Evolutionary conservation across 257 asterid species (phyloP).

Genomic region (Plantago major): DNA sequence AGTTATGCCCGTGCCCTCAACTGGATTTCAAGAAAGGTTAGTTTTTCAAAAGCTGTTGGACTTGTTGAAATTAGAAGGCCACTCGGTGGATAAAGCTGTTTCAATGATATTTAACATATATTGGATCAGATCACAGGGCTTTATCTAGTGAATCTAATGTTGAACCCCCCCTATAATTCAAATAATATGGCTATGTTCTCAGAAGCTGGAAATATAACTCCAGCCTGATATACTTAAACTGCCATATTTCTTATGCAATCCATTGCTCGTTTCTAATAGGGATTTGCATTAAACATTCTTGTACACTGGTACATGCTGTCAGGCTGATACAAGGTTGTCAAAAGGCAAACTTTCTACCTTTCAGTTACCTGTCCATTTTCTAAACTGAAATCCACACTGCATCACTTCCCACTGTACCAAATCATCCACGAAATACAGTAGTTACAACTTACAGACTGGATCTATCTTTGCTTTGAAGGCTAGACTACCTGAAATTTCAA

Average conservation of each 20-base stretch:
- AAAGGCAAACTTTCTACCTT: no score
- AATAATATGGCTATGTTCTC: background rate
- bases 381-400: no score
- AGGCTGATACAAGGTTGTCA: no score
- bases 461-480: no score
- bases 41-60: slow-evolving; percentile 18
- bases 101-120: background rate
- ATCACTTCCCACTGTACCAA: no score
- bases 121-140: background rate
- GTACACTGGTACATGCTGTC: background rate
- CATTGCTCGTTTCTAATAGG: no score
- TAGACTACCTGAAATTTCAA: no score
- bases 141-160: background rate
- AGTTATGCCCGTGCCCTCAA: slow-evolving; percentile 95
- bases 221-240: no score
- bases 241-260: no score
- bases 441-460: no score
- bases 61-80: background rate
- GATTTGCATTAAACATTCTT: background rate
- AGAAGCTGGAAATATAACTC: background rate
- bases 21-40: slow-evolving; percentile 98
- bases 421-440: no score
- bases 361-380: no score
- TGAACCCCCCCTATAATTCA: background rate
- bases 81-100: background rate